Base-by-base conservation (phyloP, 345 rosid species). In the Brassica cretica region DNA sequence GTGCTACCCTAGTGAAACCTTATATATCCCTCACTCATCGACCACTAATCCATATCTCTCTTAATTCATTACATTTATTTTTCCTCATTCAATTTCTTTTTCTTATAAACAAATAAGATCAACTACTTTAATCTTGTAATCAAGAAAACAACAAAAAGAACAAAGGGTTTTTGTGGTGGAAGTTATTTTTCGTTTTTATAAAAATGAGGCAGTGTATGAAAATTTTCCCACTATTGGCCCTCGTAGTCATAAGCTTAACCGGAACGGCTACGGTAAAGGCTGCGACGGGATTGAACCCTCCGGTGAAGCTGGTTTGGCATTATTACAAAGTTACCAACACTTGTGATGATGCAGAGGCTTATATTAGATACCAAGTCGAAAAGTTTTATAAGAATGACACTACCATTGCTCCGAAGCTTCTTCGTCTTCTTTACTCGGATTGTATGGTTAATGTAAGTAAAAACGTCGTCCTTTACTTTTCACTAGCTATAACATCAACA, bases 341-440 rank as follows among this genome's bases (percentile, higher is more conserved):
- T 0, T 93, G 98, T 78, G 67, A 27, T 0, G 64, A 89, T 5
- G 95, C 92, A 0, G 97, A 93, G 71, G 35, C 11, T 33, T 85
- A 35, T 66, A 64, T 91, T 7, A 83, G 61, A 84, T 39, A 82
- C 59, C 87, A 93, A 84, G 89, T 91, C 2, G 67, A 81, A 55
- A 2, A 2, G 27, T 71, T 74, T 18, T 89, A 85, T 77, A 15
- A 81, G 18, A 4, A 5, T 0, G 98, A 91, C 65, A 84, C 5
- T 51, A 82, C 53, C 72, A 70, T 91, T 55, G 77, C 91, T 0
- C 83, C 94, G 2, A 91, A 91, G 88, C 84, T 91, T 6, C 86
- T 88, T 19, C 86, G 90, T 51, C 83, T 91, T 71, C 91, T 88
- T 41, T 89, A 88, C 78, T 77, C 97, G 0, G 98, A 93, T 61